Conservation (phyloP, 371 early-diverging fungal species). For the Syncephalis plumigaleata region DNA sequence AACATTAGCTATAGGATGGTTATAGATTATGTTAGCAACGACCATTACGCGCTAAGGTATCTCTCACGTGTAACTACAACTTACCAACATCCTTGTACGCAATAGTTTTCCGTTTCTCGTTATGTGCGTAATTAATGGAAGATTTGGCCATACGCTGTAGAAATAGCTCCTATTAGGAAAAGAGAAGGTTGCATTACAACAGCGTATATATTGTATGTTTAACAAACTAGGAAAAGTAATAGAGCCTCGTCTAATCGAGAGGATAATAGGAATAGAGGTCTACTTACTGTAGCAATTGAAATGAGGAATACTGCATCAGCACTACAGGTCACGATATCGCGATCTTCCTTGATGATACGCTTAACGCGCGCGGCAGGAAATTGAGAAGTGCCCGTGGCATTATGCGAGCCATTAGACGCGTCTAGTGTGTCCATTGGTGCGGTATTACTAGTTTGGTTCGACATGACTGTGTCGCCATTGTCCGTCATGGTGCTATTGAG, state of each 20-base stretch:
- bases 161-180: conserved; percentile 69
- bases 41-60: too few relatives aligned
- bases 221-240: too few relatives aligned
- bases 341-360: conserved; percentile 69
- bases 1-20: conserved; percentile 2
- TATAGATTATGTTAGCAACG: too few relatives aligned
- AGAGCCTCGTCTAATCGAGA: too few relatives aligned
- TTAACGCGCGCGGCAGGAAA: conserved; percentile 62
- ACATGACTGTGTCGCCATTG: neutral
- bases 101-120: conserved; percentile 55
- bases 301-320: conserved; percentile 63
- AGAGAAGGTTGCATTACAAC: neutral
- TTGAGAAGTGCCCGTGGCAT: conserved; percentile 28
- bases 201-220: neutral
- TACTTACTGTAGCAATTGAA: conserved; percentile 47
- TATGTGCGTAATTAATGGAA: conserved; percentile 36
- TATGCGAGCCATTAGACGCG: conserved; percentile 6
- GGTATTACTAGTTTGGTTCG: neutral
- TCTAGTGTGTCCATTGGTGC: neutral
- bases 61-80: neutral
- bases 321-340: conserved; percentile 44
- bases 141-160: conserved; percentile 50
- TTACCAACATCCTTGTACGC: conserved; percentile 59
- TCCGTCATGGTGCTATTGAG: too few relatives aligned
- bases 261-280: neutral